Base-by-base conservation (phyloP, 1,284 basidiomycete genomes). In the Termitomyces sp. region DNA sequence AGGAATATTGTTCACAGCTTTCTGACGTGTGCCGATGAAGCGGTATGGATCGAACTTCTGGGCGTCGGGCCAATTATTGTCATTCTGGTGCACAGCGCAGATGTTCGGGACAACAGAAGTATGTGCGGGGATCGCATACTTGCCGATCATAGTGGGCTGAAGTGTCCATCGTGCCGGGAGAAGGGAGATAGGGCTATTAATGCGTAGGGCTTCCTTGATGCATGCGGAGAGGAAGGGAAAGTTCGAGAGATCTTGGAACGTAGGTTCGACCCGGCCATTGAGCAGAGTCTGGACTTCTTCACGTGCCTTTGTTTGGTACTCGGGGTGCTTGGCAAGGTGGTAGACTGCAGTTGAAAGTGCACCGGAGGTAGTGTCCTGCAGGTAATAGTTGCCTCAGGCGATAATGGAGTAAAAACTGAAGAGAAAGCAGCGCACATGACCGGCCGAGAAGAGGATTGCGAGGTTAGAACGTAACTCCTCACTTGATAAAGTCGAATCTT, bases 371-470 rank as follows among this genome's bases (percentile, higher is more conserved):
- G 62, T 65, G 39, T 65, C 63, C 61, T 64, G 53, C 26, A 28
- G 21, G 40, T 36, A 5, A 34, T 28, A 5, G 33, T 52, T 33
- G 21, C 17, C 39, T 53, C 49, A 52, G 19, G 10, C 2, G 6
- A 48, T 48, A 13, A 26, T 30, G 17, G 47, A 41, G 36, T 19
- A 39, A 34, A 17, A 6, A 24, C 9, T 21, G 24, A 34, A 41
- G 13, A n/a, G 24, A 39, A 40, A 34, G 12, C 9, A 49, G 53
- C 55, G 41, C 41, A 64, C 62, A 51, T 65, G 63, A 10, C 64
- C 64, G 9, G 64, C 64, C n/a, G 61, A 62, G 53, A 65, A 65
- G 5, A 65, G 54, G 55, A 64, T 64, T 19, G 59, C 53, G 33
- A 65, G 57, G 52, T 65, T 64, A n/a, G 61, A 62, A 19, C 55